A percentile compares a stretch with the other conserved stretches of the same genome.
Evolutionary conservation across 2,329 filamentous ascomycete species (phyloP).

Genomic region (Aspergillus awamori): DNA sequence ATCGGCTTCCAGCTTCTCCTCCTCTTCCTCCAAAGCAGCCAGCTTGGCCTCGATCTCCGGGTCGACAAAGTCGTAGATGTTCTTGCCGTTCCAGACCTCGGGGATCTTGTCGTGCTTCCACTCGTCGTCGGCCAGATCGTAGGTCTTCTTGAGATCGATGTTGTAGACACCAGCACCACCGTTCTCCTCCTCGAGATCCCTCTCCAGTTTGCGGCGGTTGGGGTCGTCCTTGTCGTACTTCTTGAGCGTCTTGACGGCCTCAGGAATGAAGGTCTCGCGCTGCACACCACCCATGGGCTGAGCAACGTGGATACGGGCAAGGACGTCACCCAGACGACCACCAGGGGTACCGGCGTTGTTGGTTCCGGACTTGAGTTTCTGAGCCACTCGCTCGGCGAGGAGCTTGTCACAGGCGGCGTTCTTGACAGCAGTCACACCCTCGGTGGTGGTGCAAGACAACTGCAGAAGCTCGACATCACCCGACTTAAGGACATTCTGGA

Average conservation of each 20-base stretch:
- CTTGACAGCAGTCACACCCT: conserved; percentile 92
- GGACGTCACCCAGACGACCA: conserved; percentile 82
- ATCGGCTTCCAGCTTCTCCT: conserved; percentile 86
- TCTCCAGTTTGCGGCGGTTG: conserved; percentile 75
- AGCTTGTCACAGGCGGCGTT: conserved; percentile 92
- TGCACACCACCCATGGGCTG: conserved; percentile 79
- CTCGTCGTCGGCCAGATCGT: conserved; percentile 80
- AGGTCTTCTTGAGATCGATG: conserved; percentile 86
- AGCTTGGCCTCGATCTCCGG: conserved; percentile 95
- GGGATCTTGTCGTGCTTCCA: conserved; percentile 98
- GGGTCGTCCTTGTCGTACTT: conserved; percentile 92
- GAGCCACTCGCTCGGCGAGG: conserved; percentile 87
- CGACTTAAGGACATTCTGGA: conserved; percentile 79
- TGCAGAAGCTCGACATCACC: conserved; percentile 92
- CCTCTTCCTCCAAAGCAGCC: conserved; percentile 88
- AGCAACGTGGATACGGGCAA: conserved; percentile 96
- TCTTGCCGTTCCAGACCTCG: conserved; percentile 92
- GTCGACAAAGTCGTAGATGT: conserved; percentile 96
- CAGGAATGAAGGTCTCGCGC: conserved; percentile 84
- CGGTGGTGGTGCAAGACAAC: conserved; percentile 90
- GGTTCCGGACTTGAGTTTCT: conserved; percentile 89
- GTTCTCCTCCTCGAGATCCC: conserved; percentile 87
- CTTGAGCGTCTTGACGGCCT: conserved; percentile 75
- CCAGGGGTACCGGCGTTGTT: conserved; percentile 76
- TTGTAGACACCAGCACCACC: conserved; percentile 96